phyloP scores from a whole-genome alignment of 495 filamentous ascomycete species.

The Staphylotrichum tortipilum region DNA sequence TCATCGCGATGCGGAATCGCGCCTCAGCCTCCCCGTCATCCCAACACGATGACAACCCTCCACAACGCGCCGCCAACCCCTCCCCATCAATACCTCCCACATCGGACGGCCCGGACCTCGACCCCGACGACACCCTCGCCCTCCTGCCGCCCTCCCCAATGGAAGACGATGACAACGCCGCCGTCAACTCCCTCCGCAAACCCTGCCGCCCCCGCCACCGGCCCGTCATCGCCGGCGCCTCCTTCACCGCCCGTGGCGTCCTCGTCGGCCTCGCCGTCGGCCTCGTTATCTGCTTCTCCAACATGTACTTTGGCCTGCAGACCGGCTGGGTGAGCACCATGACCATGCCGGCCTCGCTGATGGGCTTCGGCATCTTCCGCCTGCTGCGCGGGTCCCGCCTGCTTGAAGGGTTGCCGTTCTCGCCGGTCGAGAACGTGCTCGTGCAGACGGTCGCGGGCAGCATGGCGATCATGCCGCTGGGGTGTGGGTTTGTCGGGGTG shows the following conservation, averaged over 20 bases:
- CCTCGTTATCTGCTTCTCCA: constrained; percentile 84
- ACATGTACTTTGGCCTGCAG: constrained; percentile 96
- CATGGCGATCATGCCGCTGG: constrained; percentile 94
- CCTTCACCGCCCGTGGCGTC: constrained; percentile 75
- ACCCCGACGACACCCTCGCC: no score
- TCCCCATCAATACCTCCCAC: no score
- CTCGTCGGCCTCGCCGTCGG: constrained; percentile 76
- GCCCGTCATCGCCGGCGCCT: background rate
- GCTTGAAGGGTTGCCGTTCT: constrained; percentile 70
- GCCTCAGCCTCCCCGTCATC: no score
- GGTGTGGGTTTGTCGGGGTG: constrained; percentile 88
- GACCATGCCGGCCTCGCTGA: constrained; percentile 83
- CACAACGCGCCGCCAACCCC: no score
- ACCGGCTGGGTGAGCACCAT: constrained; percentile 74
- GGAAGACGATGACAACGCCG: background rate
- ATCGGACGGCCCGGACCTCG: no score
- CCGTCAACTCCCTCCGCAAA: background rate
- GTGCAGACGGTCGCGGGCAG: constrained; percentile 94
- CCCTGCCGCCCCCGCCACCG: background rate
- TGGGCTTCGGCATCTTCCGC: constrained; percentile 96
- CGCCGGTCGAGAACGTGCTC: constrained; percentile 92
- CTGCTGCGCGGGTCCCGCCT: constrained; percentile 54
- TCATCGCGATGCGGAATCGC: no score
- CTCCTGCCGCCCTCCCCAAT: background rate
- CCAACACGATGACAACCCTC: no score